Evolutionary conservation across 1,284 basidiomycete genomes (phyloP), one percentile per base, ranked within the genome.

Genomic region (Irpex lacteus): DNA sequence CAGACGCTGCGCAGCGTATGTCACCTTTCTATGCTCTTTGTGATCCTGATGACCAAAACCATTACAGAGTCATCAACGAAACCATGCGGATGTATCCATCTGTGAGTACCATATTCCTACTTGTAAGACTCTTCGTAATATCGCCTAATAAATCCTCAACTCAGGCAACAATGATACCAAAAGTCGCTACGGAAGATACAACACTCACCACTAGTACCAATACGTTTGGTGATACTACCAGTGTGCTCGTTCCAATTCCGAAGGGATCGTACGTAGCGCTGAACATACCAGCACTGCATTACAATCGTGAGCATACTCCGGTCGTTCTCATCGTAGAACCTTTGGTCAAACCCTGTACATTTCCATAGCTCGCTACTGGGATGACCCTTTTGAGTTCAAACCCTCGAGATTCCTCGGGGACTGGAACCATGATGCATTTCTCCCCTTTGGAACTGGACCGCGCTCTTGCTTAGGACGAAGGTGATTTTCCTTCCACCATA

Each of bases 21-120:
- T 47, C 18, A 18, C 8, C 52, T 18, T 19, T 19, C 9, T 26
- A 15, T 53, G 52, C 52, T 53, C 18, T 44, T 9, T 9, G 8
- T 44, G 8, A 8, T 8, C 52, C 11, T 9, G 19, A 19, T 19
- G 52, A 26, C 52, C 19, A 3, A 59, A 18, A 5, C 5, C 55
- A 5, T 11, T 68, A 69, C 63, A 86, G 84, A 5, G 82, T 84
- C 0, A 78, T 85, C 61, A 79, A 86, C 69, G 86, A 89, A 72
- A 82, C 84, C 0, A 73, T 89, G 9, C 78, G 86, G 32, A 72
- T 88, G 66, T 85, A 81, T 65, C 83, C 86, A 57, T 78, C 84
- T 8, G 85, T 85, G 60, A 68, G 81, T 73, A 26, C 21, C 21
- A 26, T 26, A 26, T 26, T 26, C 21, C 21, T 26, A 26, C 21